Evolutionary conservation across 352 stramenopile species (phyloP), one percentile per base, ranked within the genome.

Genomic region (Lagenidium giganteum): DNA sequence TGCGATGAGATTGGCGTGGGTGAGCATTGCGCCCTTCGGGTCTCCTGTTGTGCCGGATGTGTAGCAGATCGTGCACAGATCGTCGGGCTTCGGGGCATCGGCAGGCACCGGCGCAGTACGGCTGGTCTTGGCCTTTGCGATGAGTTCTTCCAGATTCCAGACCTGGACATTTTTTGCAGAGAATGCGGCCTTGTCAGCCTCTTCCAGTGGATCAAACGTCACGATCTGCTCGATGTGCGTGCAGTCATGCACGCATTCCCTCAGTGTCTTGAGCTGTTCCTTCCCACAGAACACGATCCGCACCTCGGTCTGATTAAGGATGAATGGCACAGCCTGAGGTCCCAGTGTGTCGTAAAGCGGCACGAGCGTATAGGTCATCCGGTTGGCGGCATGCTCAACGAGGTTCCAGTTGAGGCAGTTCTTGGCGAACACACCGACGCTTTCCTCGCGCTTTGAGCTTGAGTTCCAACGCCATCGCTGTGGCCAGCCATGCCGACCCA

Each of bases 61-160:
- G 58, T 88, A 90, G 67, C 83, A 96, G 45, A 97, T 89, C n/a
- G 95, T 98, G 14, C 80, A 80, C n/a, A 98, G 55, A 62, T 98
- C 93, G 1, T 53, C 61, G 2, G 66, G 52, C 11, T 40, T 38
- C 0, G 77, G 72, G 0, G 70, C 73, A 31, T 85, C 70, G 3
- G 66, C 67, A 0, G 57, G 32, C 29, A 81, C 64, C 9, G 71
- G 41, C 51, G 83, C 61, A n/a, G n/a, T n/a, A n/a, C n/a, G 47
- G 18, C 70, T 33, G 23, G 46, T 64, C 41, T 74, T 69, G 31
- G 68, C 71, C 1, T 42, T 26, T 0, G 61, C 46, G 24, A 73
- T 53, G 23, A 84, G 21, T 4, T 84, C 57, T 20, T 44, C 46
- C 14, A 79, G 17, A 23, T 57, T 79, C 42, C 70, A 64, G 30